phyloP scores from a whole-genome alignment of 257 asterid genomes.

The Nicotiana obtusifolia region DNA sequence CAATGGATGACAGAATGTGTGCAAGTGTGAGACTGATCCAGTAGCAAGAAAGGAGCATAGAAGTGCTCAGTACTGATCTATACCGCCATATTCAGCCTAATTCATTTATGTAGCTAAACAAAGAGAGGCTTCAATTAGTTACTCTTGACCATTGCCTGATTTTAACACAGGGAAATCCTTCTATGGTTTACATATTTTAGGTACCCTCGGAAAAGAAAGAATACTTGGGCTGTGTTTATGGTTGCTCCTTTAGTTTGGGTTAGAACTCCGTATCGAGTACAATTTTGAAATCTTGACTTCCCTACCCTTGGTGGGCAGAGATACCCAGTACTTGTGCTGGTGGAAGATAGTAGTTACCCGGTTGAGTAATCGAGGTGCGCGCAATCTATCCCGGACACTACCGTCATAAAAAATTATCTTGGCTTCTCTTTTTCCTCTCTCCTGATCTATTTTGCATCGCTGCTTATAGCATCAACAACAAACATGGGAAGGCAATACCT shows the following conservation, averaged over 20 bases:
- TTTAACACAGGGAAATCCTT: neutral
- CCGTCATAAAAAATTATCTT: too few relatives aligned
- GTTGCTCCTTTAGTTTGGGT: neutral
- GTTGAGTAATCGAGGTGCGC: too few relatives aligned
- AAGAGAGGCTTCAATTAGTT: neutral
- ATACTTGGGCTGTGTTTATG: neutral
- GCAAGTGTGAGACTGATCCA: neutral
- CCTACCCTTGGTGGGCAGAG: neutral
- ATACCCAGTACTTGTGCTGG: too few relatives aligned
- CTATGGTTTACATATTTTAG: neutral
- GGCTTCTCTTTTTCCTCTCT: neutral
- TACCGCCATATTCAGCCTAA: neutral
- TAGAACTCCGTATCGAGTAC: neutral
- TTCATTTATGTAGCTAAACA: neutral
- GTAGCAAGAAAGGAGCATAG: neutral
- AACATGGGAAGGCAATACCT: neutral
- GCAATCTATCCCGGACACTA: too few relatives aligned
- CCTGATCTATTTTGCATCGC: neutral
- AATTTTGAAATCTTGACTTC: neutral
- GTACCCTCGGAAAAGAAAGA: neutral
- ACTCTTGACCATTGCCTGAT: neutral
- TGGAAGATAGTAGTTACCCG: too few relatives aligned
- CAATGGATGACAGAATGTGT: neutral
- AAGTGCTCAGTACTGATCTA: neutral
- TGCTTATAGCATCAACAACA: neutral